Base-by-base conservation (phyloP, 176 grass and related monocot species). In the Ensete ventricosum region DNA sequence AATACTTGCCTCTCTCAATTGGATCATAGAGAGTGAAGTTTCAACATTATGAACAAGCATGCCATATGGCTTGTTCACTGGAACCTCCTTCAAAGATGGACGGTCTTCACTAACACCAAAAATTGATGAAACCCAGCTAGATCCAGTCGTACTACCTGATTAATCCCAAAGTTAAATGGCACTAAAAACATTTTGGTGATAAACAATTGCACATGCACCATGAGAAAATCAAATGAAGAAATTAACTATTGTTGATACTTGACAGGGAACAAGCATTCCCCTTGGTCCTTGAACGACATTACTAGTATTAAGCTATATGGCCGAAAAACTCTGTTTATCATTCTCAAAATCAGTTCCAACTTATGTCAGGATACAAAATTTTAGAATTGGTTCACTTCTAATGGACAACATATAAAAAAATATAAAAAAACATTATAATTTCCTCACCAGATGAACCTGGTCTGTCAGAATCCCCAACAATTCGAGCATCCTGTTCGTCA, bases 1-100 rank as follows among this genome's bases (percentile, higher is more conserved):
- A 64, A 76, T 55, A 73, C 24, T 83, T 67, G 91, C 95, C 88
- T 98, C 95, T 89, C 79, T 87, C 65, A 98, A 79, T 50, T 78
- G 90, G 63, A 91, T 93, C 49, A 79, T 77, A 19, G 90, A 87
- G 26, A 67, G 20, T 9, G 87, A 48, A 74, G 50, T 81, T 72
- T 91, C 77, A 23, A 87, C 22, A 72, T 73, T 83, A 54, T 79
- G 73, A 85, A 81, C 65, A 54, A 64, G 85, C 11, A 54, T 29
- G 72, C 63, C 34, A 53, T 50, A 73, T 67, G 78, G 29, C 78
- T 85, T 91, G 67, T 51, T 84, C 50, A 78, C 43, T 55, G 78
- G 77, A 78, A 29, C 80, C 53, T 81, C 88, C 82, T 73, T 84
- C 69, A 77, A 79, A 43, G 77, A 62, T 48, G 79, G 64, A 58